phyloP scores from a whole-genome alignment of 306 rosid species.

The Rubus parviflorus region DNA sequence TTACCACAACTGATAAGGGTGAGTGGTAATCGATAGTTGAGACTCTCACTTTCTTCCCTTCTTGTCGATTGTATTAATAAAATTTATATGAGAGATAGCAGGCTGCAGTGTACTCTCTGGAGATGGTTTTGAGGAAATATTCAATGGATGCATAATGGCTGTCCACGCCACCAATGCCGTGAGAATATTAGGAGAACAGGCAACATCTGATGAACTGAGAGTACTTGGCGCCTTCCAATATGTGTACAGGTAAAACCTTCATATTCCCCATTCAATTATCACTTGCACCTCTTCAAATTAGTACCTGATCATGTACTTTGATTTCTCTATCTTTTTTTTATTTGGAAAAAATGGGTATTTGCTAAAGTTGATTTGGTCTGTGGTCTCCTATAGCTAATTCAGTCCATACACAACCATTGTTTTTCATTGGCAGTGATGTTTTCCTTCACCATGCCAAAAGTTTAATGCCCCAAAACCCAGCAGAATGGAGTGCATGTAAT shows the following conservation, averaged over 20 bases:
- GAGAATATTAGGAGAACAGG: conserved; percentile 71
- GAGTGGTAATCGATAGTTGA: neutral
- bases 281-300: too few relatives aligned
- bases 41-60: conserved; percentile 7
- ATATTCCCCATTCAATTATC: neutral
- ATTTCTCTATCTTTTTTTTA: neutral
- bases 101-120: conserved; percentile 46
- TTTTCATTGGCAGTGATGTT: conserved; percentile 79
- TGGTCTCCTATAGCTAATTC: conserved; percentile 21
- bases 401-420: too few relatives aligned
- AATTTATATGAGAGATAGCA: too few relatives aligned
- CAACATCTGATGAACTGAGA: conserved; percentile 67
- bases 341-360: neutral
- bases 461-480: conserved; percentile 84
- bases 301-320: too few relatives aligned
- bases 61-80: neutral
- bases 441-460: conserved; percentile 85
- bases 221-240: conserved; percentile 96
- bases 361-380: conserved; percentile 16
- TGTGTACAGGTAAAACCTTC: conserved; percentile 62
- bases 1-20: conserved; percentile 64
- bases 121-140: conserved; percentile 61
- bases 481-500: conserved; percentile 97
- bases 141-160: conserved; percentile 67
- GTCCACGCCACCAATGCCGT: conserved; percentile 82